Conservation (phyloP, 2,329 filamentous ascomycete species). For the Gnomoniopsis smithogilvyi region DNA sequence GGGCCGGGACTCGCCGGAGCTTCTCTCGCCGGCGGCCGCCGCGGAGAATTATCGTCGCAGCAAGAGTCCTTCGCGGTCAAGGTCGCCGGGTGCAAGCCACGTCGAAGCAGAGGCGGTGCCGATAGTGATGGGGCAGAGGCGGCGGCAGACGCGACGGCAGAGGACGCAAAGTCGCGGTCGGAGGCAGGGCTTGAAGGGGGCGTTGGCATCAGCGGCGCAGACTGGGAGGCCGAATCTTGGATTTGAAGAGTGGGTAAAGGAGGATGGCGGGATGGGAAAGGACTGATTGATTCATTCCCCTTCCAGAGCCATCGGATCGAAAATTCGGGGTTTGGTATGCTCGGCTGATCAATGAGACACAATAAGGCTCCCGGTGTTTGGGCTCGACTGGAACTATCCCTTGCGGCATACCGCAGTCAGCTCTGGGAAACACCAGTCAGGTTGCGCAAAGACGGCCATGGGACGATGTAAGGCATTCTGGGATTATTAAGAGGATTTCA, state of each 20-base stretch:
- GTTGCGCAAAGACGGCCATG: too few relatives aligned
- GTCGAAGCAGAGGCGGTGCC: slow-evolving; percentile 20
- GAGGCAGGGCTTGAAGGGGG: slow-evolving; percentile 18
- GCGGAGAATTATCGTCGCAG: slow-evolving; percentile 28
- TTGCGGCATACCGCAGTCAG: too few relatives aligned
- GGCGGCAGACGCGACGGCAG: slow-evolving; percentile 35
- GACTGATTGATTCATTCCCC: not conserved
- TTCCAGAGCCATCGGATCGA: too few relatives aligned
- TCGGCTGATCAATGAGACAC: too few relatives aligned
- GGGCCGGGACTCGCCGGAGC: slow-evolving; percentile 25
- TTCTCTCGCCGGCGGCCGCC: slow-evolving; percentile 28
- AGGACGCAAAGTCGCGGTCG: slow-evolving; percentile 36
- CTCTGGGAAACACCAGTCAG: too few relatives aligned
- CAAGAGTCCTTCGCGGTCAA: slow-evolving; percentile 36
- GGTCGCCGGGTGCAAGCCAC: slow-evolving; percentile 15
- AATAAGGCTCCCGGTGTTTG: too few relatives aligned
- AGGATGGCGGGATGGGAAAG: not conserved
- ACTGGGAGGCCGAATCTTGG: slow-evolving; percentile 11
- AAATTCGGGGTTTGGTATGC: too few relatives aligned
- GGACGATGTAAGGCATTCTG: too few relatives aligned
- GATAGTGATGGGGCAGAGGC: slow-evolving; percentile 20
- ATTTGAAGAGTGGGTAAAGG: slow-evolving; percentile 9
- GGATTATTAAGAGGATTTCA: too few relatives aligned
- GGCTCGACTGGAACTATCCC: too few relatives aligned
- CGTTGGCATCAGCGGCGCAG: slow-evolving; percentile 10